A percentile compares a stretch with the other conserved stretches of the same genome.
These are phyloP conservation scores for Globisporangium viniferum DNA, from an alignment of 352 stramenopile species.

Conservation along the genomic window DNA sequence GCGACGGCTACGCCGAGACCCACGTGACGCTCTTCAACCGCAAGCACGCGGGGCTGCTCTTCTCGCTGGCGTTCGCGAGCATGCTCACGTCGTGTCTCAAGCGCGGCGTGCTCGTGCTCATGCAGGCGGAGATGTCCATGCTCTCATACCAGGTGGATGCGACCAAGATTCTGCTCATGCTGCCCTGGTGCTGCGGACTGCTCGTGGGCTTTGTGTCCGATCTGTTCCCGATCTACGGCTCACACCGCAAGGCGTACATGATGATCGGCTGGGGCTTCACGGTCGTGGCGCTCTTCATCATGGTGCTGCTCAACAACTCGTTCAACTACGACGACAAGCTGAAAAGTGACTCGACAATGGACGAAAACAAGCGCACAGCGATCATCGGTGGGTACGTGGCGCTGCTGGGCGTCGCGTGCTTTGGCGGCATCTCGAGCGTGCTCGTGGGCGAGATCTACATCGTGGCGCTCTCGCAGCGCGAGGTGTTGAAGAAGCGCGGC, in stretches of 20 bases:
- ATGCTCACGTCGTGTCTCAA: constrained; percentile 44
- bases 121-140: constrained; percentile 37
- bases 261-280: constrained; percentile 19
- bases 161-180: constrained; percentile 30
- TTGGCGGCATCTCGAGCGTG: constrained; percentile 39
- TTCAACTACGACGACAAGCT: constrained; percentile 21
- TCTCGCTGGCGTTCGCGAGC: constrained; percentile 37
- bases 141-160: constrained; percentile 33
- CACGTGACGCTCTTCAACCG: constrained; percentile 24
- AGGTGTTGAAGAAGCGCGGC: constrained; percentile 28
- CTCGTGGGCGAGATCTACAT: constrained; percentile 42
- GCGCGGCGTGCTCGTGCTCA: constrained; percentile 32
- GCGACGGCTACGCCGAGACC: constrained; percentile 13
- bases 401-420: constrained; percentile 36
- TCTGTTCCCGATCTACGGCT: constrained; percentile 15
- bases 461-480: constrained; percentile 35
- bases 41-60: constrained; percentile 29
- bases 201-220: constrained; percentile 21
- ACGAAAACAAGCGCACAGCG: constrained; percentile 14
- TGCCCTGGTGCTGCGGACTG: constrained; percentile 36
- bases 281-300: constrained; percentile 30
- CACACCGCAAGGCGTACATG: constrained; percentile 23
- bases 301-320: constrained; percentile 34
- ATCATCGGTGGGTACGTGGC: constrained; percentile 35
- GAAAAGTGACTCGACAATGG: constrained; percentile 20